These are phyloP conservation scores for Gracilaria vermiculophylla DNA, from an alignment of 23 red algal species.

Conservation along the genomic window DNA sequence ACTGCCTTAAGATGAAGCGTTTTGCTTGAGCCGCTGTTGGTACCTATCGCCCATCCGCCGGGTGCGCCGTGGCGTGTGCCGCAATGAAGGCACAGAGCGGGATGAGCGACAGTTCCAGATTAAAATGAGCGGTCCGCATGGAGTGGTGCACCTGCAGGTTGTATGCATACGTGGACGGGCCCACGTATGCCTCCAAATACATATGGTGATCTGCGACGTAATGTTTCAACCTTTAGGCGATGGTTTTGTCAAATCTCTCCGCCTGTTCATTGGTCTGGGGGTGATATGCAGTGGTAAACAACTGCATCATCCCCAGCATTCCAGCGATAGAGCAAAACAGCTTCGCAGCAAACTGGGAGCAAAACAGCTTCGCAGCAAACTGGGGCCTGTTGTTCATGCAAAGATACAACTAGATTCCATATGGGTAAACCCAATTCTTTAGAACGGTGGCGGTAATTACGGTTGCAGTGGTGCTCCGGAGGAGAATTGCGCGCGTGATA, in stretches of 20 bases:
- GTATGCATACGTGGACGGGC: no score
- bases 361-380: background rate
- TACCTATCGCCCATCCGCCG: no score
- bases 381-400: background rate
- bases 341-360: background rate
- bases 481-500: background rate
- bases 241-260: background rate
- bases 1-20: no score
- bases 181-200: no score
- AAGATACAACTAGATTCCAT: background rate
- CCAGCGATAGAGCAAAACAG: background rate
- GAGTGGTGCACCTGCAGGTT: no score
- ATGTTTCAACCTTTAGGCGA: no score
- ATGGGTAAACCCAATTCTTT: slow-evolving; percentile 3
- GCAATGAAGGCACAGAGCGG: no score
- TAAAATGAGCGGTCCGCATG: no score
- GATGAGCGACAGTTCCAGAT: no score
- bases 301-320: background rate
- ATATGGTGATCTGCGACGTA: no score
- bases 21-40: no score
- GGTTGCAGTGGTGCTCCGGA: background rate
- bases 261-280: background rate
- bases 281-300: background rate
- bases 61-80: no score
- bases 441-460: background rate